Percentiles rank a stretch among this genome's conserved stretches.
Evolutionary conservation across 768 basidiomycete genomes (phyloP).

Genomic region (Paxillus ammoniavirescens): DNA sequence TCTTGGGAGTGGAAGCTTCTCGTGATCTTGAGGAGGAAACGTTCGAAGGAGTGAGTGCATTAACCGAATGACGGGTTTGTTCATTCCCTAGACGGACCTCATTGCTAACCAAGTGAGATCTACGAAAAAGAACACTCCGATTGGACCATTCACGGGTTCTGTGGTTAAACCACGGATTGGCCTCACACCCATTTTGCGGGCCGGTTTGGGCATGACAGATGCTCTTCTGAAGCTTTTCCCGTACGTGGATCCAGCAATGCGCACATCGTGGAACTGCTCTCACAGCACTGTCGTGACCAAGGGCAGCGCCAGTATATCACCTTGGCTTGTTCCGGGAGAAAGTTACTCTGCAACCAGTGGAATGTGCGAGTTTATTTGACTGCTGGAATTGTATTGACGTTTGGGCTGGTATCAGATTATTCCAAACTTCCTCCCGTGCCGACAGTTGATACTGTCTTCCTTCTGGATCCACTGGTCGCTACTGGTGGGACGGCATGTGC

Average conservation of each 20-base stretch:
- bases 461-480: constrained; percentile 91
- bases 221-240: constrained; percentile 85
- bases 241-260: constrained; percentile 39
- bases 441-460: constrained; percentile 78
- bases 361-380: constrained; percentile 54
- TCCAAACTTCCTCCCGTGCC: constrained; percentile 81
- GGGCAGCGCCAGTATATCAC: constrained; percentile 84
- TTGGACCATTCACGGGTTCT: constrained; percentile 76
- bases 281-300: constrained; percentile 23
- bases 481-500: constrained; percentile 92
- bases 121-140: constrained; percentile 63
- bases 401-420: constrained; percentile 55
- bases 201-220: constrained; percentile 92
- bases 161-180: constrained; percentile 76
- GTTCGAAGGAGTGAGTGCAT: constrained; percentile 59
- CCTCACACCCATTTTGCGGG: constrained; percentile 87
- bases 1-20: constrained; percentile 84
- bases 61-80: not conserved
- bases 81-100: not conserved
- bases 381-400: not conserved
- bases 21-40: constrained; percentile 59
- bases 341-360: constrained; percentile 83
- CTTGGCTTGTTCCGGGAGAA: constrained; percentile 89
- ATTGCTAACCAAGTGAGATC: not conserved
- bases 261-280: not conserved